These are phyloP conservation scores for Quercus engelmannii DNA, from an alignment of 306 rosid species.

Conservation along the genomic window DNA sequence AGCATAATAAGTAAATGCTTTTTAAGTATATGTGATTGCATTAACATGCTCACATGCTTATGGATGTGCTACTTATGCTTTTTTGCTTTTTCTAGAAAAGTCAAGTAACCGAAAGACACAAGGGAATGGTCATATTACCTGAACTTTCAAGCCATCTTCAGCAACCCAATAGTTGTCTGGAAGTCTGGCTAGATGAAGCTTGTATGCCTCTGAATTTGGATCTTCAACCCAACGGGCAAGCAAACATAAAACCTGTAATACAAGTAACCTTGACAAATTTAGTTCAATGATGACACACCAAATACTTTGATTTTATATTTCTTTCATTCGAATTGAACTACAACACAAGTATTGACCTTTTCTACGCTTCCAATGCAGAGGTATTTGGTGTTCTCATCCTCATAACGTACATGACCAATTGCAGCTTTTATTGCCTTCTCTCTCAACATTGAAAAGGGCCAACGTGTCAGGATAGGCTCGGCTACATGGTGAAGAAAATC, in stretches of 20 bases:
- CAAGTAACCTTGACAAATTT: neutral
- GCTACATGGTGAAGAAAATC: slow-evolving; percentile 52
- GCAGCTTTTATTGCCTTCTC: slow-evolving; percentile 46
- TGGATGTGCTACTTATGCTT: too few species aligned
- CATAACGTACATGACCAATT: slow-evolving; percentile 57
- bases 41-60: too few species aligned
- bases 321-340: neutral
- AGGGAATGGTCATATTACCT: slow-evolving; percentile 22
- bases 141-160: slow-evolving; percentile 79
- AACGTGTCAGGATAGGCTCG: slow-evolving; percentile 45
- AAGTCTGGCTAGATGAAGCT: slow-evolving; percentile 65
- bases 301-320: neutral
- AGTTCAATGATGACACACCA: neutral
- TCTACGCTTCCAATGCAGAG: slow-evolving; percentile 69
- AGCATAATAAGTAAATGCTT: neutral
- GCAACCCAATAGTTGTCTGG: slow-evolving; percentile 70
- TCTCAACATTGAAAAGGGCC: slow-evolving; percentile 60
- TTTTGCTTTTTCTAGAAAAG: too few species aligned
- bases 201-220: slow-evolving; percentile 61
- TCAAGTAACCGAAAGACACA: neutral
- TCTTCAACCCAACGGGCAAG: slow-evolving; percentile 69
- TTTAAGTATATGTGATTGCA: neutral
- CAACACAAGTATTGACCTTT: slow-evolving; percentile 31
- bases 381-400: slow-evolving; percentile 58
- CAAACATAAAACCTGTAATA: slow-evolving; percentile 44